phyloP scores from a whole-genome alignment of 108 stramenopile species.

The Asterionellopsis glacialis region DNA sequence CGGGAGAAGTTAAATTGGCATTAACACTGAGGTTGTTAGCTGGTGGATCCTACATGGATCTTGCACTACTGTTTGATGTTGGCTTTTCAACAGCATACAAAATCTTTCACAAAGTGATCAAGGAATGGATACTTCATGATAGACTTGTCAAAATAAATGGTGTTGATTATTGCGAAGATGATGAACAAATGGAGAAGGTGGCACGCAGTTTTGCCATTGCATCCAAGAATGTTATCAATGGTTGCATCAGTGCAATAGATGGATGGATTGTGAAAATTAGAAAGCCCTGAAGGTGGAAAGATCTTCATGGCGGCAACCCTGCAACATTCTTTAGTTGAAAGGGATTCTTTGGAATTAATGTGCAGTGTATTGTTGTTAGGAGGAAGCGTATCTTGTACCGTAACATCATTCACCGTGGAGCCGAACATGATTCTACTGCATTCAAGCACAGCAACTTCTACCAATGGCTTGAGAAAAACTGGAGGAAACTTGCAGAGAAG shows the following conservation, averaged over 20 bases:
- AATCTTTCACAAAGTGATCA: too few relatives aligned
- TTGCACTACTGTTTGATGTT: background rate
- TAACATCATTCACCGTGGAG: background rate
- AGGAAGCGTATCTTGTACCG: background rate
- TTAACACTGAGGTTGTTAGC: background rate
- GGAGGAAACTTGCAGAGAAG: background rate
- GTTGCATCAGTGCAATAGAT: too few relatives aligned
- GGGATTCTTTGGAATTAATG: conserved; percentile 25
- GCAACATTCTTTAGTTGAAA: conserved; percentile 25
- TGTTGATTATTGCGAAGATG: too few relatives aligned
- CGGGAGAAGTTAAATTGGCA: background rate
- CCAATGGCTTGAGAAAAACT: too few relatives aligned
- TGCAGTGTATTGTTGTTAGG: conserved; percentile 14
- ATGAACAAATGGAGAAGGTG: too few relatives aligned
- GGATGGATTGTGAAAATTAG: too few relatives aligned
- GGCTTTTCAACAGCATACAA: background rate
- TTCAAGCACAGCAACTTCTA: background rate
- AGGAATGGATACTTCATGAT: too few relatives aligned
- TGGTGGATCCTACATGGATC: conserved; percentile 1
- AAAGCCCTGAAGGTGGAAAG: too few relatives aligned
- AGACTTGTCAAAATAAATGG: too few relatives aligned
- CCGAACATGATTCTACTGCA: conserved; percentile 8
- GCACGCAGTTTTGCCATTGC: too few relatives aligned
- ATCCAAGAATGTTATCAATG: too few relatives aligned
- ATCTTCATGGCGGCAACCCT: conserved; percentile 4